Evolutionary conservation across 805 yeast species (phyloP).

Genomic region (Saturnispora ahearnii): DNA sequence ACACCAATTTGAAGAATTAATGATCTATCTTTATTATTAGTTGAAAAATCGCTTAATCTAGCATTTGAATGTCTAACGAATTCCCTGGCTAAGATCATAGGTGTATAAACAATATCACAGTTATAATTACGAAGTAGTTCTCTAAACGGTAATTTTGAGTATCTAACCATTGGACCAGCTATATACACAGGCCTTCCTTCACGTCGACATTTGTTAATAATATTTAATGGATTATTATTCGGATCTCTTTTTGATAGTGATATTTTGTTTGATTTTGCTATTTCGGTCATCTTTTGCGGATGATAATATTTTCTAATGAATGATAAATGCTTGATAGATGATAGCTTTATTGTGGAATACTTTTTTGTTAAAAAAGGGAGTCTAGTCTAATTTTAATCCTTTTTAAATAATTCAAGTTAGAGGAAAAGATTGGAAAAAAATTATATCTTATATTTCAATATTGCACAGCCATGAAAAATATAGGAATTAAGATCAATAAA

Average conservation of each 20-base stretch:
- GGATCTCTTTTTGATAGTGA: slow-evolving; percentile 27
- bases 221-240: slow-evolving; percentile 43
- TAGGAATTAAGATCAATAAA: background rate
- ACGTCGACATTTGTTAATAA: slow-evolving; percentile 37
- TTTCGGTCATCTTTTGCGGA: background rate
- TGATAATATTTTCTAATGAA: background rate
- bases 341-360: background rate
- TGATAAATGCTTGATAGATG: background rate
- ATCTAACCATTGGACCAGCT: slow-evolving; percentile 96
- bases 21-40: slow-evolving; percentile 60
- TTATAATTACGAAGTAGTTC: slow-evolving; percentile 64
- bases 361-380: background rate
- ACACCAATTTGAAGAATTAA: slow-evolving; percentile 87
- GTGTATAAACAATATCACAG: slow-evolving; percentile 82
- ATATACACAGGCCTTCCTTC: slow-evolving; percentile 51
- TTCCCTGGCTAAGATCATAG: slow-evolving; percentile 95
- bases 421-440: background rate
- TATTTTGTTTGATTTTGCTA: background rate
- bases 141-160: slow-evolving; percentile 88
- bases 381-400: no score
- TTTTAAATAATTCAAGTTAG: no score
- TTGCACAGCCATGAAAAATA: background rate
- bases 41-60: slow-evolving; percentile 74
- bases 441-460: background rate
- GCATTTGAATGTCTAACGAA: slow-evolving; percentile 81